Base-by-base conservation (phyloP, 1,139 yeast species). In the Diutina scorzettiae region DNA sequence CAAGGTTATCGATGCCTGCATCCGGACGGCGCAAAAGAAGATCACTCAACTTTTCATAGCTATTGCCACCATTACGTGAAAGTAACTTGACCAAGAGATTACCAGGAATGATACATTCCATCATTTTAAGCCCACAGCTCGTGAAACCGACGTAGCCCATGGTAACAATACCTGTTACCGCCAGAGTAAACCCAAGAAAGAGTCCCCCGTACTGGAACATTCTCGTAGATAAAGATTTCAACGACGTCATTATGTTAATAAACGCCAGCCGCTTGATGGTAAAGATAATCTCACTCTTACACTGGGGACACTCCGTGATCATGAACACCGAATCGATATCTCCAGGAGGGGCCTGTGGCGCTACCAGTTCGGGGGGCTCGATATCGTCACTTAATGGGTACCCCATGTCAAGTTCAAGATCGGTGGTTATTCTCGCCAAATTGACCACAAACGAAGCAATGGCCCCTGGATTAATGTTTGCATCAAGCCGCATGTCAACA, bases 131-230 rank as follows among this genome's bases (percentile, higher is more conserved):
- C 1, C 73, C 73, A 47, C 66, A 59, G 1, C 68, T 56, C 0
- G 72, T 63, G 16, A 69, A 50, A 1, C 69, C 71, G 27, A 67
- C 59, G 47, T 66, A 65, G 0, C 69, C 68, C 62, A 66, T 58
- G 3, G 71, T 63, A 3, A 64, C 55, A 0, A 68, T 53, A 2
- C 74, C 74, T 0, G 72, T 63, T 11, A 63, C 54, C 2, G 71
- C 72, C 2, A 69, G 63, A 2, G 69, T 54, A 7, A 68, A 41
- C 0, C 67, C 69, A n/a, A 66, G 46, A 42, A 64, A 57, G 3
- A 66, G 41, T 3, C 63, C 61, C 8, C 67, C 59, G 45, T 58
- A 60, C 46, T 60, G 63, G 6, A 63, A 49, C 12, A 34, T 11
- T n/a, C 25, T 8, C 19, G 39, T 23, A 19, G 39, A 28, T 6